Conservation (phyloP, 2,329 filamentous ascomycete genomes). For the Stachybotrys echinatus region DNA sequence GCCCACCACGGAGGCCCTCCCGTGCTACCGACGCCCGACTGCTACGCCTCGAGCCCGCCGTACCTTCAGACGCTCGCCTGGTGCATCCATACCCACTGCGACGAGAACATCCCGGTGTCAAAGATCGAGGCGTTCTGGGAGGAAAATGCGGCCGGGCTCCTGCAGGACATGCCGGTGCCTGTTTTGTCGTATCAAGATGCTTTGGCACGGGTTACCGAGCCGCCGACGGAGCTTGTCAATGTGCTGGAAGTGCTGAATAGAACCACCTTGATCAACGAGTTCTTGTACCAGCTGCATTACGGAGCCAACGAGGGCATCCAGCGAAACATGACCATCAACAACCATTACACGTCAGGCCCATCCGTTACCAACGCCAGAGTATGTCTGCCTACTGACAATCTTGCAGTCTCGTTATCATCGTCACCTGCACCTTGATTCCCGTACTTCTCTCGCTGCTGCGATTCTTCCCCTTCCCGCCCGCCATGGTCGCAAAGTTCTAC, state of each 20-base stretch:
- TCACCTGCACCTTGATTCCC: conserved; percentile 4
- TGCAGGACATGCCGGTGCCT: conserved; percentile 6
- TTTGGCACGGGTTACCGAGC: not conserved
- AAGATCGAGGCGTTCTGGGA: conserved; percentile 14
- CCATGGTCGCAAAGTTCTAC: conserved; percentile 12
- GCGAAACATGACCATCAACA: conserved; percentile 2
- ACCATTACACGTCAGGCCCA: conserved; percentile 6
- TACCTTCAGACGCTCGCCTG: conserved; percentile 14
- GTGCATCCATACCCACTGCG: conserved; percentile 11
- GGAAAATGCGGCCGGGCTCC: conserved; percentile 6
- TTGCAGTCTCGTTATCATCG: not conserved
- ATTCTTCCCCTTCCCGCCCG: conserved; percentile 10
- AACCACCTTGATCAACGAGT: conserved; percentile 6
- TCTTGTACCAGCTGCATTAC: conserved; percentile 1
- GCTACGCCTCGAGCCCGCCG: conserved; percentile 9
- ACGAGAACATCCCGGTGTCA: conserved; percentile 1
- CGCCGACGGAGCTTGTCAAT: not conserved
- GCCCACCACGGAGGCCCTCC: not conserved
- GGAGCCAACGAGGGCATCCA: conserved; percentile 6
- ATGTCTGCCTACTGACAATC: not conserved
- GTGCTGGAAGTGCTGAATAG: conserved; percentile 1
- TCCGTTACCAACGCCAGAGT: too few relatives aligned
- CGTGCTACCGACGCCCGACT: conserved; percentile 3
- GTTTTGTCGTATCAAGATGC: conserved; percentile 8
- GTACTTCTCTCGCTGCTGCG: conserved; percentile 11